Percentiles rank a stretch among this genome's conserved stretches.
These are phyloP conservation scores for Ascochyta rabiei DNA, from an alignment of 2,329 filamentous ascomycete genomes.

Conservation along the genomic window DNA sequence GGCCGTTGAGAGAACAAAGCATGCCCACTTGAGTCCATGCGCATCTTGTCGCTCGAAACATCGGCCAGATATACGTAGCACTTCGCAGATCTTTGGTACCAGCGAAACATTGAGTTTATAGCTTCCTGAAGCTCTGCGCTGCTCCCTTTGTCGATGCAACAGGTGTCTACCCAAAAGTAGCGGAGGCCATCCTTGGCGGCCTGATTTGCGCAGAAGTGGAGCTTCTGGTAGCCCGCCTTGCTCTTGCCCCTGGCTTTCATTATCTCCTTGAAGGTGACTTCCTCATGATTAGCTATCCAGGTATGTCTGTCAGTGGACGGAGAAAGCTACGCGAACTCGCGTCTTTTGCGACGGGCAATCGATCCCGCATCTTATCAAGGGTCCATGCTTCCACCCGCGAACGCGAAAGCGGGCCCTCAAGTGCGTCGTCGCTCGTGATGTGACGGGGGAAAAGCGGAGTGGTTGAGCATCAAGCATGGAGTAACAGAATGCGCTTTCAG, in stretches of 20 bases:
- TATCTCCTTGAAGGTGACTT: no score
- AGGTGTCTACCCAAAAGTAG: constrained; percentile 10
- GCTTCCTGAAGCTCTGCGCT: constrained; percentile 15
- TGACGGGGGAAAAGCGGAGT: constrained; percentile 11
- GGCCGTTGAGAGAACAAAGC: no score
- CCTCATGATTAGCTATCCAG: no score
- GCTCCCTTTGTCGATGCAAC: constrained; percentile 12
- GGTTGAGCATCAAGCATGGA: constrained; percentile 14
- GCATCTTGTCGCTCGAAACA: no score
- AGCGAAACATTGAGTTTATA: constrained; percentile 23
- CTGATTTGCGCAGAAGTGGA: constrained; percentile 19
- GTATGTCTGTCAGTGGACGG: constrained; percentile 2
- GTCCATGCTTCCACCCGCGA: constrained; percentile 7
- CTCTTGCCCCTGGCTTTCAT: no score
- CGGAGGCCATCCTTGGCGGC: not conserved
- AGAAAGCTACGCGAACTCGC: constrained; percentile 8
- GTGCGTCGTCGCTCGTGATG: constrained; percentile 1
- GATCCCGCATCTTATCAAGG: constrained; percentile 14
- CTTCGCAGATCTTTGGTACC: not conserved
- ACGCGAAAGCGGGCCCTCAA: constrained; percentile 2
- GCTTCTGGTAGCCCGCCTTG: constrained; percentile 18
- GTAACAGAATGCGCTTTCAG: constrained; percentile 16
- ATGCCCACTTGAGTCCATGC: no score
- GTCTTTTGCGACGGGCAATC: constrained; percentile 12
- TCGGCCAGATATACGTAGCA: not conserved